phyloP scores from a whole-genome alignment of 495 filamentous ascomycete species.

The Aspergillus steynii region DNA sequence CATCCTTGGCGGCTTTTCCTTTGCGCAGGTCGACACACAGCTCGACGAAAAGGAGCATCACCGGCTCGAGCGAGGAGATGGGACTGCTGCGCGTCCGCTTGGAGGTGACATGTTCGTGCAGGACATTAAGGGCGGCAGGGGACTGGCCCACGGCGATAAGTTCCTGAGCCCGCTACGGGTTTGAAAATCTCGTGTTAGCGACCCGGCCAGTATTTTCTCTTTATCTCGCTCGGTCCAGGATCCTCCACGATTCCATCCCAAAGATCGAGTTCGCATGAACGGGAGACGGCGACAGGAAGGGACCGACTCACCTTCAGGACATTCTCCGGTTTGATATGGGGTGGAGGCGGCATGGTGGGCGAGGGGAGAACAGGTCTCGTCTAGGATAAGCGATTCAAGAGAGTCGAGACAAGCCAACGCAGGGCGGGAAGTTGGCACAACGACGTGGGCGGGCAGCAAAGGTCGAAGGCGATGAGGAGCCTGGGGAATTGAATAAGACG shows the following conservation, averaged over 20 bases:
- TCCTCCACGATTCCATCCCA: neutral
- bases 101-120: conserved; percentile 98
- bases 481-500: conserved; percentile 21
- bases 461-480: conserved; percentile 23
- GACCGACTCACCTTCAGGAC: conserved; percentile 73
- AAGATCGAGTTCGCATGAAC: neutral
- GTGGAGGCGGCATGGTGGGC: conserved; percentile 86
- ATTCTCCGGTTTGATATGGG: conserved; percentile 98
- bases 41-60: conserved; percentile 97
- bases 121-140: conserved; percentile 84
- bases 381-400: conserved; percentile 16
- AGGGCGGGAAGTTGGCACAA: conserved; percentile 19
- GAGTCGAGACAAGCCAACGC: conserved; percentile 12
- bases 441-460: conserved; percentile 25
- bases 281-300: neutral
- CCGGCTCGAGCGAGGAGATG: conserved; percentile 93
- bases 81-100: conserved; percentile 97
- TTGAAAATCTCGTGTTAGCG: conserved; percentile 18
- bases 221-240: conserved; percentile 5
- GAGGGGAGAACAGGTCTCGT: conserved; percentile 5
- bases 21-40: conserved; percentile 95
- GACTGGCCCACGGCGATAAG: conserved; percentile 96
- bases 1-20: conserved; percentile 97
- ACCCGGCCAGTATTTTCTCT: conserved; percentile 11
- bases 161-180: conserved; percentile 78